Evolutionary conservation across 1,139 yeast species (phyloP), one percentile per base, ranked within the genome.

Genomic region (Blastobotrys serpentis): DNA sequence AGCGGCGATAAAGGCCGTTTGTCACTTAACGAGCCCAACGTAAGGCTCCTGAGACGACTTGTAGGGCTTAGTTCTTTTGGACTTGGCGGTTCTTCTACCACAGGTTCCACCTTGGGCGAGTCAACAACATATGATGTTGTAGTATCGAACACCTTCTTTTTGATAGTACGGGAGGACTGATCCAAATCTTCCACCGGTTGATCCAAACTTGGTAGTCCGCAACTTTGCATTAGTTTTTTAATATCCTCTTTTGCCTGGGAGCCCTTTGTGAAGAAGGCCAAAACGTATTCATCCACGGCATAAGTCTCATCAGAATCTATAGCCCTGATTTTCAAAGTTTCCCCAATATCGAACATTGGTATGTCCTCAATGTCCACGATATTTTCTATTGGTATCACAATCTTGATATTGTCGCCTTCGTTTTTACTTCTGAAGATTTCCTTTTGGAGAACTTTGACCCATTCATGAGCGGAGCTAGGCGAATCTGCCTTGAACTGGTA

Each of bases 361-460:
- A 75, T 74, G 55, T 78, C 71, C 55, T 81, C 86, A 30, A 80
- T 64, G 55, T 83, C 87, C 11, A 81, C 61, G n/a, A 90, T 71
- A 57, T 82, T 83, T 37, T 74, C 77, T 21, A 86, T 64, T 0
- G 98, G 97, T 6, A 90, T 79, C 57, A 85, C 85, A 13, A 90
- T 72, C 33, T 86, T 77, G 7, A 88, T 95, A 53, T 84, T 83
- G 57, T 84, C 84, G 16, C 83, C 84, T 36, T 76, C 72, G 62
- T 86, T 86, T 44, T 86, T 73, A 45, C 84, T 77, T 5, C 89
- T 75, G 65, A 90, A 90, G 2, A 87, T 81, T 50, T 84, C 82
- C 59, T 86, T 86, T 54, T 86, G 86, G 43, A 90, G 68, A 14
- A 78, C 72, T 51, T 82, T 82, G 43, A 81, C 84, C 98, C 98